A percentile compares a stretch with the other conserved stretches of the same genome.
Evolutionary conservation across 257 asterid species (phyloP).

Genomic region (Solanum habrochaites): DNA sequence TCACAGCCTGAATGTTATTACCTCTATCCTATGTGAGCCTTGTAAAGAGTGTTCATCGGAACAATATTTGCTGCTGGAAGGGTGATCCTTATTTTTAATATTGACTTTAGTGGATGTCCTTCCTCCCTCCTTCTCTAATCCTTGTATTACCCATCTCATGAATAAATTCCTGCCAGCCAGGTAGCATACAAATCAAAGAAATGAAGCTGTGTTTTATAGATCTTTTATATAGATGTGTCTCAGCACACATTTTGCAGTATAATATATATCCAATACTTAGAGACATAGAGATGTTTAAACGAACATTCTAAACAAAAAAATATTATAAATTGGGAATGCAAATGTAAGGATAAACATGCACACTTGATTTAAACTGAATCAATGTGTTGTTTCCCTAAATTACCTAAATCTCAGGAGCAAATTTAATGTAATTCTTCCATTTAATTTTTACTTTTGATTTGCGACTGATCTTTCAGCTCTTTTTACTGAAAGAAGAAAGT

Average conservation of each 20-base stretch:
- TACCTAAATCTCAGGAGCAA: not conserved
- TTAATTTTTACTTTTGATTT: not conserved
- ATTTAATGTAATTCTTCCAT: not conserved
- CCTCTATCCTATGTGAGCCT: conserved; percentile 19
- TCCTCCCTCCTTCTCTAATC: conserved; percentile 16
- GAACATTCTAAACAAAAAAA: not conserved
- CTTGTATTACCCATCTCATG: conserved; percentile 13
- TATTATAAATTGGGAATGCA: not conserved
- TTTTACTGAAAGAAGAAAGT: not conserved
- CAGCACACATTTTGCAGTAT: not conserved
- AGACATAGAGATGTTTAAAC: not conserved
- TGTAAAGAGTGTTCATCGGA: conserved; percentile 10
- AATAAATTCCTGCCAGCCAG: conserved; percentile 13
- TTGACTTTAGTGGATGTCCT: no score
- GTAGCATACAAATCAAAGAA: not conserved
- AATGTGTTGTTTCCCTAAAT: not conserved
- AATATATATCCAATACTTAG: not conserved
- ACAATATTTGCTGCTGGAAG: conserved; percentile 16
- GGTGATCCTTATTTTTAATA: conserved; percentile 5
- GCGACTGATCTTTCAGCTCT: not conserved
- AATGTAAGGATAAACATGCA: not conserved
- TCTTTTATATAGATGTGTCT: not conserved
- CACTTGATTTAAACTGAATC: not conserved
- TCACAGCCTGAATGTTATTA: conserved; percentile 5
- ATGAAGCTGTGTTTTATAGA: not conserved